Evolutionary conservation across 1,284 basidiomycete genomes (phyloP), one percentile per base, ranked within the genome.

Genomic region (Pseudozyma tsukubaensis): DNA sequence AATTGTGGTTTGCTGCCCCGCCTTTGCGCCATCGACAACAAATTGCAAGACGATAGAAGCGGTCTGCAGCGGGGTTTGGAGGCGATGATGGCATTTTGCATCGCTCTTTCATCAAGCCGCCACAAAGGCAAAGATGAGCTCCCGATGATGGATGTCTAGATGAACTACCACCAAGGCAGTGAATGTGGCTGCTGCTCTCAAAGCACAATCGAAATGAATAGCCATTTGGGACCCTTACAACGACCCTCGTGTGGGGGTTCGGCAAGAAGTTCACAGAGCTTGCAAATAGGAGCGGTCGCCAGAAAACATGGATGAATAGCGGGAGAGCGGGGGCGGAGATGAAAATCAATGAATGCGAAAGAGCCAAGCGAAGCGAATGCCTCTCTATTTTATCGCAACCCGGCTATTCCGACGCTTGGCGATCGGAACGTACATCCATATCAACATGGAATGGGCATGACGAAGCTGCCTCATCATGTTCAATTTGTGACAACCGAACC

Each of bases 401-500:
- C 16, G 24, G 29, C 47, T n/a, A 49, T 51, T 53, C 24, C 40
- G 43, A 44, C 24, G 24, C 54, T 58, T 58, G 54, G 50, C 55
- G 54, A 58, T 64, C 61, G 55, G 43, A 53, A 34, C 14, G 50
- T 58, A 64, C 61, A 58, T 50, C 24, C 10, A 29, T 49, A 34
- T 55, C n/a, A 29, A 44, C 44, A 18, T 14, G 12, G 10, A 39
- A 9, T 40, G 34, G 13, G 42, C 19, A 36, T 14, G 43, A 34
- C 29, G 39, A 14, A 32, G 24, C 24, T 29, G 24, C 24, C 24
- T 29, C 24, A 29, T 29, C 24, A 29, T 29, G 24, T 6, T 29
- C 24, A 29, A 29, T 29, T 29, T 29, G 24, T 29, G 24, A 29
- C 24, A 29, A 29, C 24, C 24, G 24, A 29, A 29, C 6, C 24